phyloP scores from a whole-genome alignment of 2,329 filamentous ascomycete species.

The Aspergillus novoparasiticus region DNA sequence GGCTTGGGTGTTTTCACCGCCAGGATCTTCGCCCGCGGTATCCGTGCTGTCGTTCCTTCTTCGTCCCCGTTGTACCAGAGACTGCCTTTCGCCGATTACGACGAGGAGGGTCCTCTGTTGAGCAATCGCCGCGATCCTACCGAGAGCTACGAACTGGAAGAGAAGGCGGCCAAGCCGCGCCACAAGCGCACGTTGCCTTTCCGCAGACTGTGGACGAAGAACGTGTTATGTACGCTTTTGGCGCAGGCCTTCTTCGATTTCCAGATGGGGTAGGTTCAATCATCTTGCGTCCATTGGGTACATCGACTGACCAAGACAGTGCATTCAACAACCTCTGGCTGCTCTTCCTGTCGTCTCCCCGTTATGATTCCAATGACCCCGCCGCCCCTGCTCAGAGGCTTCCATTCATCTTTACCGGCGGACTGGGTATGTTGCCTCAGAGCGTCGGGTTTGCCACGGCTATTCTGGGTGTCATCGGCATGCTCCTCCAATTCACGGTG shows the following conservation, averaged over 20 bases:
- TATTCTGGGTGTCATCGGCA: constrained; percentile 72
- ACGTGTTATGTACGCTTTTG: constrained; percentile 59
- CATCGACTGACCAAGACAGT: constrained; percentile 40
- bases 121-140: constrained; percentile 34
- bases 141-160: constrained; percentile 41
- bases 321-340: constrained; percentile 78
- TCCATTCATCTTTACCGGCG: constrained; percentile 66
- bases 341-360: constrained; percentile 74
- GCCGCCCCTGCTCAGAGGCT: constrained; percentile 46
- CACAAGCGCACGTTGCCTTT: constrained; percentile 50
- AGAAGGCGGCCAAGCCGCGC: constrained; percentile 38
- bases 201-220: constrained; percentile 56
- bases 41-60: constrained; percentile 29
- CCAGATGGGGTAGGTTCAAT: constrained; percentile 56
- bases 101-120: constrained; percentile 38
- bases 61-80: constrained; percentile 36
- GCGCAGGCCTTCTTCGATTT: constrained; percentile 72
- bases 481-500: constrained; percentile 69
- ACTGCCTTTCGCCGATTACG: constrained; percentile 39
- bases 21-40: constrained; percentile 30
- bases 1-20: constrained; percentile 45
- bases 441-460: constrained; percentile 75
- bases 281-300: not conserved
- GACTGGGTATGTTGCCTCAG: constrained; percentile 69
- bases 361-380: constrained; percentile 49